Evolutionary conservation across 2,329 filamentous ascomycete species (phyloP).

Genomic region (Fusarium domesticum): DNA sequence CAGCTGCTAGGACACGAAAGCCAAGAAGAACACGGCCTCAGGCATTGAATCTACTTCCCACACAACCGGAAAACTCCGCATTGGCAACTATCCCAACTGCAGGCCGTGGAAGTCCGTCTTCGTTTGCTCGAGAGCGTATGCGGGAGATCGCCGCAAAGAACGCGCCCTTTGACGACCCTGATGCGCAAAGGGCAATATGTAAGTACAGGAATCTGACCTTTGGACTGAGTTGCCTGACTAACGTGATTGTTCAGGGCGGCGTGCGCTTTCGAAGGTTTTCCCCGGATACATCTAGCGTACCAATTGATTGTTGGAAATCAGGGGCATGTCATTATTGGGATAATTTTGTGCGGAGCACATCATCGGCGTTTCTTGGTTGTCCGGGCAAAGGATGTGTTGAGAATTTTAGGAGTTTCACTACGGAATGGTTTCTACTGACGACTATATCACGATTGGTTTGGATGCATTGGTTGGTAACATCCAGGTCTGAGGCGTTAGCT

Average conservation of each 20-base stretch:
- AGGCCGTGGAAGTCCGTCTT: constrained; percentile 42
- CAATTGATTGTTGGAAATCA: constrained; percentile 9
- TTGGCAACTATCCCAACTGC: constrained; percentile 26
- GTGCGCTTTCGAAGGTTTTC: constrained; percentile 43
- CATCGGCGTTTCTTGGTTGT: constrained; percentile 30
- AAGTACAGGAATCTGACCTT: constrained; percentile 20
- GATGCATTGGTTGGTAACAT: constrained; percentile 19
- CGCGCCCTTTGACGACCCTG: constrained; percentile 43
- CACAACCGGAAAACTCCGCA: constrained; percentile 37
- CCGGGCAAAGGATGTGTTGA: constrained; percentile 9
- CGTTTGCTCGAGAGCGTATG: constrained; percentile 44
- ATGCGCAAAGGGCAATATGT: constrained; percentile 40
- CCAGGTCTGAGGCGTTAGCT: constrained; percentile 18
- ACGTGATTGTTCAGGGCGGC: constrained; percentile 38
- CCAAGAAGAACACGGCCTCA: constrained; percentile 31
- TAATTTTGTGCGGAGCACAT: constrained; percentile 25
- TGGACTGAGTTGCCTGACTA: constrained; percentile 5
- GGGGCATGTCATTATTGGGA: constrained; percentile 13
- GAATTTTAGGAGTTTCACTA: constrained; percentile 18
- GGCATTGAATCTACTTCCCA: constrained; percentile 35
- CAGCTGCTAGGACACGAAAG: constrained; percentile 17
- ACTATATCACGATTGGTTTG: constrained; percentile 8
- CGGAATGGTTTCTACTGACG: constrained; percentile 11
- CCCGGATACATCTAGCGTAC: constrained; percentile 35
- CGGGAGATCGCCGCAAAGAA: constrained; percentile 42